Percentiles rank a stretch among this genome's conserved stretches.
phyloP scores from a whole-genome alignment of 495 filamentous ascomycete genomes.

The Lasiosphaeria ovina region DNA sequence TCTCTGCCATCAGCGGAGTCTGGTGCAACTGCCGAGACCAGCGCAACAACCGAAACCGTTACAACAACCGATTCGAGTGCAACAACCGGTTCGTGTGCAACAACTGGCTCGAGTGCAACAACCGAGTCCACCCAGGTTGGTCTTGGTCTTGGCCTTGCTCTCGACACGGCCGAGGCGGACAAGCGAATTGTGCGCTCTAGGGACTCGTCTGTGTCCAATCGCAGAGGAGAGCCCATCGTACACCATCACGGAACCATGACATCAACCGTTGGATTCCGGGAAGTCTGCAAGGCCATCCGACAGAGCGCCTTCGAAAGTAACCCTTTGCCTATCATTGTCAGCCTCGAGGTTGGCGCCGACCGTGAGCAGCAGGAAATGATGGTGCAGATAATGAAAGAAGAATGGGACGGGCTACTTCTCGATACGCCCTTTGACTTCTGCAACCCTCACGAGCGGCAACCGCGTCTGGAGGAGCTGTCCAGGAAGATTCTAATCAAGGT shows the following conservation, averaged over 20 bases:
- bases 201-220: conserved; percentile 27
- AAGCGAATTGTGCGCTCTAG: conserved; percentile 24
- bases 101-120: too few relatives aligned
- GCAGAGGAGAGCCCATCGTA: conserved; percentile 26
- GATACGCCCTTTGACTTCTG: conserved; percentile 48
- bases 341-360: conserved; percentile 83
- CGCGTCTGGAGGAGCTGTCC: conserved; percentile 64
- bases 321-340: conserved; percentile 81
- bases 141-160: conserved; percentile 9
- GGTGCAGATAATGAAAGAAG: conserved; percentile 88
- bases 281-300: conserved; percentile 77
- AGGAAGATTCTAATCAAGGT: conserved; percentile 91
- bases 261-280: conserved; percentile 78
- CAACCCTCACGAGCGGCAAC: conserved; percentile 57
- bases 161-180: conserved; percentile 27
- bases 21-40: too few relatives aligned
- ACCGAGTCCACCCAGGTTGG: too few relatives aligned
- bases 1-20: conserved; percentile 12
- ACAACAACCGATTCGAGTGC: too few relatives aligned
- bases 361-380: conserved; percentile 81
- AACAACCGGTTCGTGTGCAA: too few relatives aligned
- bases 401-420: conserved; percentile 73
- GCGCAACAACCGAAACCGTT: too few relatives aligned
- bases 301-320: conserved; percentile 72
- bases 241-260: conserved; percentile 69